Base-by-base conservation (phyloP, 495 filamentous ascomycete species). In the Tuber indicum region DNA sequence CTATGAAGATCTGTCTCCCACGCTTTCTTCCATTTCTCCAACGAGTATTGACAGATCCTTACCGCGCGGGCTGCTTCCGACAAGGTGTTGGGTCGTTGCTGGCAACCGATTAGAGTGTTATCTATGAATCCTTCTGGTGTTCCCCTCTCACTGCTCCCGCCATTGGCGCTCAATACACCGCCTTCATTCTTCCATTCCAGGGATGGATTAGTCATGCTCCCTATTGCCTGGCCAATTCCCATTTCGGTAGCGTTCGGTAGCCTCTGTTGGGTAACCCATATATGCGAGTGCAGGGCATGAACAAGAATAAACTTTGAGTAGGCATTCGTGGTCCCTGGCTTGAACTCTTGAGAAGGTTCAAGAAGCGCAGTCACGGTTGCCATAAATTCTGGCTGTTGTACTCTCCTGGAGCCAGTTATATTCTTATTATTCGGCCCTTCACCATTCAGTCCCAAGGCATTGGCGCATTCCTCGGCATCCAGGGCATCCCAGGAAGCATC, bases 281-380 rank as follows among this genome's bases (percentile, higher is more conserved):
- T 86, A 73, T 90, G 85, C 39, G 87, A 85, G 73, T 90, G 87
- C 26, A 91, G 82, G 10, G 89, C 89, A 75, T 92, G 90, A 16
- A 92, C 87, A n/a, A 92, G 79, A 46, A 92, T 88, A 76, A 92
- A 92, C 76, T 92, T 92, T 12, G 88, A 89, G 77, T 89, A 90
- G 0, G 89, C 84, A 74, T 92, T 92, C 3, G 91, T 92, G 16
- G 86, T 85, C 17, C 87, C 86, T 1, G 86, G 86, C 36, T 87
- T 86, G 77, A 91, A 88, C 72, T 86, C 86, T 70, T 86, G 86
- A 16, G 83, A 83, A n/a, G 83, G 82, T 52, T 89, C 85, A 72
- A 90, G 84, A 46, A 92, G 83, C 0, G 87, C 86, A n/a, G 86
- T 85, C 45, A 91, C 83, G 1, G 87, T 87, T 49, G 86, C 77